Percentiles rank a stretch among this genome's conserved stretches.
Evolutionary conservation across 768 basidiomycete genomes (phyloP).

Genomic region (Boletus tylopilopsis): DNA sequence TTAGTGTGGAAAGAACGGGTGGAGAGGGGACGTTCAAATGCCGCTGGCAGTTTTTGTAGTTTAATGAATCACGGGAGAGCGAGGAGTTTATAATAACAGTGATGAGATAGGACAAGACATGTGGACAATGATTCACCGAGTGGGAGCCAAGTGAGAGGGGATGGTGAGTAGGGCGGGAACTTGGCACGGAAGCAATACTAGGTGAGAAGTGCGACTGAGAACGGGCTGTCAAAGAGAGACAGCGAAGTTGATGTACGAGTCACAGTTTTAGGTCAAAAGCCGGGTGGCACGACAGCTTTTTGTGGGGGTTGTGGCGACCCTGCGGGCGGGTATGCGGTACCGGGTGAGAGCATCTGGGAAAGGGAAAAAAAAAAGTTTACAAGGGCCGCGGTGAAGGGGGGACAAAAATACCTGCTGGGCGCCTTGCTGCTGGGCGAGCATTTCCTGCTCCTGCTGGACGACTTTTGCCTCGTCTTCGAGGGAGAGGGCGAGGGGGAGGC

Average conservation of each 20-base stretch:
- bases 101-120: slow-evolving; percentile 24
- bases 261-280: slow-evolving; percentile 52
- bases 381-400: background rate
- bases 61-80: slow-evolving; percentile 19
- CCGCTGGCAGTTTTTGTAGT: slow-evolving; percentile 15
- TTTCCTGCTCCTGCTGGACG: slow-evolving; percentile 90
- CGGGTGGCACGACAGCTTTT: slow-evolving; percentile 75
- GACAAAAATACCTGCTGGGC: slow-evolving; percentile 70
- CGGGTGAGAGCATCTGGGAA: slow-evolving; percentile 67
- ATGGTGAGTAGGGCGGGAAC: slow-evolving; percentile 7
- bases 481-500: slow-evolving; percentile 86
- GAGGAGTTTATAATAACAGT: slow-evolving; percentile 27
- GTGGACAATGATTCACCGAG: slow-evolving; percentile 9
- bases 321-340: slow-evolving; percentile 52
- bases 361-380: slow-evolving; percentile 10
- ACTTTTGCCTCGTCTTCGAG: slow-evolving; percentile 97
- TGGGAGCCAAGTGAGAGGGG: slow-evolving; percentile 8
- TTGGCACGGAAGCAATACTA: slow-evolving; percentile 16
- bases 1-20: slow-evolving; percentile 12
- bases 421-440: slow-evolving; percentile 90
- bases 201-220: slow-evolving; percentile 5
- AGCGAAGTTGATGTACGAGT: background rate
- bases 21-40: slow-evolving; percentile 23
- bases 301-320: slow-evolving; percentile 34
- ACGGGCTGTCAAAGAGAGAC: background rate